These are phyloP conservation scores for Zasmidium cellare DNA, from an alignment of 2,329 filamentous ascomycete genomes.

Conservation along the genomic window DNA sequence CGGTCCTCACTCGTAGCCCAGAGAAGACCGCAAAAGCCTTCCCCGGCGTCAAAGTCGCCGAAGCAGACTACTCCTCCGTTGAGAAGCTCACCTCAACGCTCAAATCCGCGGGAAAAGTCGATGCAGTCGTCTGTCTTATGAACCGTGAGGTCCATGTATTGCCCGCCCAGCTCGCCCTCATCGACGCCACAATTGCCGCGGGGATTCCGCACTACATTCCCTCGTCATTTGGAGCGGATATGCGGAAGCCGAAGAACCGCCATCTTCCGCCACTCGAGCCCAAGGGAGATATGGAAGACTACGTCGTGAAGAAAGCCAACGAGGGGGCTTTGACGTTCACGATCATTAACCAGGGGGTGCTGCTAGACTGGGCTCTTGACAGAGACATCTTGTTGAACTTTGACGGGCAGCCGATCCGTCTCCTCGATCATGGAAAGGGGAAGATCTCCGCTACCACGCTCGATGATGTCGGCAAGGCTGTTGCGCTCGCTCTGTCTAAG, in stretches of 20 bases:
- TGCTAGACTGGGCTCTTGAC: constrained; percentile 31
- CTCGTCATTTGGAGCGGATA: constrained; percentile 39
- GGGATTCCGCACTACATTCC: constrained; percentile 40
- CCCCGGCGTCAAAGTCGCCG: constrained; percentile 60
- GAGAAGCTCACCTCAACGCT: constrained; percentile 33
- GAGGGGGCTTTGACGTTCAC: constrained; percentile 29
- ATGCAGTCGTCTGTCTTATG: constrained; percentile 38
- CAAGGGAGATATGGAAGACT: constrained; percentile 34
- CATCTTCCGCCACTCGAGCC: constrained; percentile 28
- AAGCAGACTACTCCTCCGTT: constrained; percentile 30
- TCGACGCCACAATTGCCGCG: constrained; percentile 38
- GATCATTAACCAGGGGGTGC: constrained; percentile 26
- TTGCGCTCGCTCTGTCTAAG: constrained; percentile 24
- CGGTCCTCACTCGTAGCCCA: constrained; percentile 29
- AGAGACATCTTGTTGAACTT: constrained; percentile 24
- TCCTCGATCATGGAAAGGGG: constrained; percentile 33
- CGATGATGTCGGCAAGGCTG: constrained; percentile 24
- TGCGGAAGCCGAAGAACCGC: constrained; percentile 25
- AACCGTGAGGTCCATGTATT: constrained; percentile 27
- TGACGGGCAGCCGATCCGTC: constrained; percentile 19
- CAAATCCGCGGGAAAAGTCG: constrained; percentile 22
- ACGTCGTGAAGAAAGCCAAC: constrained; percentile 23
- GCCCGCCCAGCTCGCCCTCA: constrained; percentile 32
- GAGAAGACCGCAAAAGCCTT: constrained; percentile 63
- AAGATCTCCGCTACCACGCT: constrained; percentile 26